Evolutionary conservation across 768 basidiomycete species (phyloP), one percentile per base, ranked within the genome.

Genomic region (Serendipita sp.): DNA sequence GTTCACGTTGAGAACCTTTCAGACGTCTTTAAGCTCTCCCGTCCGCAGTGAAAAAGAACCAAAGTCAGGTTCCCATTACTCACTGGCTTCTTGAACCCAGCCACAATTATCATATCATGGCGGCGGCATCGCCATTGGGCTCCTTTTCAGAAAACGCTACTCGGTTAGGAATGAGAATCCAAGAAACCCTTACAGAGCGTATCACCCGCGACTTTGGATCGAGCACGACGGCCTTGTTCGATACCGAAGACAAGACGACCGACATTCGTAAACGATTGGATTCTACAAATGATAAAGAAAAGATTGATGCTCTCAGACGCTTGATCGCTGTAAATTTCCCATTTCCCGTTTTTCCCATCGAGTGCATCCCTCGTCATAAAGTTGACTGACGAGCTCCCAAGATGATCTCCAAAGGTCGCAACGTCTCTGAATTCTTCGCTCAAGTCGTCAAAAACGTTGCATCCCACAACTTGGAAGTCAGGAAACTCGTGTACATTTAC

Each of bases 401-500:
- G 91, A 82, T 95, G 74, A 94, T 95, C 64, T 92, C 90, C 45
- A 94, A 95, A 77, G 86, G 86, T 60, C 86, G 90, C 64, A 87
- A 92, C 69, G 90, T 96, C 68, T 87, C 93, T 30, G 83, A 86
- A 67, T 94, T 92, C 80, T 98, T 98, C 71, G 89, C 96, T 3
- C 89, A 89, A 71, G 96, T 99, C 32, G 93, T 97, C 70, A 97
- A 94, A 78, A 94, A 94, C 70, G 95, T 98, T 45, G 92, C 92
- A 1, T 89, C 92, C 2, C 83, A 85, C 64, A 90, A 91, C 71
- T 83, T 98, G 58, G 92, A 96, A 74, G 87, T 95, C 70, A 85
- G 95, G 66, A 97, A 98, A 75, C 84, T 99, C 63, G 92, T 98
- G 45, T 98, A 98, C 74, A 95, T 98, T 68, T 99, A 95, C 76